Base-by-base conservation (phyloP, 495 filamentous ascomycete genomes). In the Usnea hakonensis region DNA sequence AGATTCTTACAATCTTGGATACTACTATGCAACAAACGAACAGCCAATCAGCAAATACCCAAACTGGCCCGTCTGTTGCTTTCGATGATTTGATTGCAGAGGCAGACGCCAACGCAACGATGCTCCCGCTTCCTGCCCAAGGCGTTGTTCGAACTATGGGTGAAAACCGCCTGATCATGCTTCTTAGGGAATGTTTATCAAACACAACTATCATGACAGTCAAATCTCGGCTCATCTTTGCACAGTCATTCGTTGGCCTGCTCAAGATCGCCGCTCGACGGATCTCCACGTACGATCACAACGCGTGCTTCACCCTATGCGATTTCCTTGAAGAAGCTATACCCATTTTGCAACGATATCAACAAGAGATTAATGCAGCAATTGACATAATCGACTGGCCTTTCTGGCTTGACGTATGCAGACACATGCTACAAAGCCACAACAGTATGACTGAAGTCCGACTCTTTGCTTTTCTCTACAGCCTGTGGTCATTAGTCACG, bases 371-470 rank as follows among this genome's bases (percentile, higher is more conserved):
- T 23, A 71, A 72, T n/a, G 74, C 73, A 53, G 67, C 62, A 21
- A 70, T 71, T 43, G 72, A 76, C 16, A 61, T 78, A 50, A 74
- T 84, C 53, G 90, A 96, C 72, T 97, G 91, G 90, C 73, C 80
- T 0, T 97, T 98, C 71, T 97, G 94, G 94, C 76, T 93, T 41
- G 81, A 85, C 10, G 92, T 94, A 0, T 90, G 86, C 69, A 85
- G 85, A 69, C 84, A 86, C 69, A 94, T 97, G 79, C 80, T 90
- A 64, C 80, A 87, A 63, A 95, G 91, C 64, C 86, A 95, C 61
- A 97, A 97, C 69, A 96, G 88, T 38, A 89, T 96, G 77, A 96
- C 94, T 0, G 94, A 96, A 73, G 85, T 97, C 58, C 85, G 93
- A 23, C 79, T 97, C 0, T 87, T 94, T 62, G 86, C 92, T 14